Percentiles rank a stretch among this genome's conserved stretches.
phyloP scores from a whole-genome alignment of 108 stramenopile species.

The Bacterosira constricta region DNA sequence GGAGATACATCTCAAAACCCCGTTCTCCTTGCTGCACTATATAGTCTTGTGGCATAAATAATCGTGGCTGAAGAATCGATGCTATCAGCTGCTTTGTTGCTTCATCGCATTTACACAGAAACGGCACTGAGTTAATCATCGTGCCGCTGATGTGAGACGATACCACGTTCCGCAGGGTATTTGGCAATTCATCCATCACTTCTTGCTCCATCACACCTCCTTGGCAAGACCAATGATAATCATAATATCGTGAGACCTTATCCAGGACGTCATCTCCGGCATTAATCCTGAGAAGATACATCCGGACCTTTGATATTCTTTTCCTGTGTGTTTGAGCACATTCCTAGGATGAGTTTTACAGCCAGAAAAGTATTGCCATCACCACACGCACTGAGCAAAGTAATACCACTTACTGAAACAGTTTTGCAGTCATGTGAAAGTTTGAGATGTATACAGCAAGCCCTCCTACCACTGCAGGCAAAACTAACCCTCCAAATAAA shows the following conservation, averaged over 20 bases:
- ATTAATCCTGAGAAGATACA: slow-evolving; percentile 23
- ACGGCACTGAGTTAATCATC: slow-evolving; percentile 40
- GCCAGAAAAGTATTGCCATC: too few species aligned
- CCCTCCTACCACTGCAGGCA: slow-evolving; percentile 60
- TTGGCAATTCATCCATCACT: slow-evolving; percentile 49
- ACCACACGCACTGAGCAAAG: too few species aligned
- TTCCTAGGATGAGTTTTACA: too few species aligned
- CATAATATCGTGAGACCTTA: slow-evolving; percentile 44
- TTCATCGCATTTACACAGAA: slow-evolving; percentile 45
- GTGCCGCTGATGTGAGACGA: slow-evolving; percentile 39
- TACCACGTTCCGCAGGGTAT: slow-evolving; percentile 39
- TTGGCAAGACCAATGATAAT: slow-evolving; percentile 58
- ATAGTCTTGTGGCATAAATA: slow-evolving; percentile 49
- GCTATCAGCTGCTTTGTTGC: slow-evolving; percentile 38
- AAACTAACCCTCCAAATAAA: slow-evolving; percentile 54
- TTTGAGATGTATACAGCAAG: slow-evolving; percentile 59
- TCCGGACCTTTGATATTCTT: slow-evolving; percentile 22
- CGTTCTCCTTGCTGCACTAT: slow-evolving; percentile 50
- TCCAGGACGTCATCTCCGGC: slow-evolving; percentile 25
- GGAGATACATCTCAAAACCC: slow-evolving; percentile 46
- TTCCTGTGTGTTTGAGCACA: too few species aligned
- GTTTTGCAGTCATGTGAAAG: slow-evolving; percentile 37
- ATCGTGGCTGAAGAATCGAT: slow-evolving; percentile 32
- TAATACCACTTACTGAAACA: too few species aligned
- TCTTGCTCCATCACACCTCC: slow-evolving; percentile 54